Conservation (phyloP, 2,329 filamentous ascomycete species). For the Aureobasidium sp. region DNA sequence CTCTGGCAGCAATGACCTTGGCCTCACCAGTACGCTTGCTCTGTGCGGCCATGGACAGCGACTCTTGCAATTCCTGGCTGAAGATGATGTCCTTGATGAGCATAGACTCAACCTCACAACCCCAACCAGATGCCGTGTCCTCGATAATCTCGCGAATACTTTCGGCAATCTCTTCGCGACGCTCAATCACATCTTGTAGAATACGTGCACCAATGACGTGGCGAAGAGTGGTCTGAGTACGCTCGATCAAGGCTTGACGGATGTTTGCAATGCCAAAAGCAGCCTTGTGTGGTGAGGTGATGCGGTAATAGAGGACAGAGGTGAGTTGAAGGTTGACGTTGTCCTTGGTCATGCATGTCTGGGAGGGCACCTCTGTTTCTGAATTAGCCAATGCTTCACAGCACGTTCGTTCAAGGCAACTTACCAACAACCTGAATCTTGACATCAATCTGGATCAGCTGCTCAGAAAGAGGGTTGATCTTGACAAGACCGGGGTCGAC, state of each 20-base stretch:
- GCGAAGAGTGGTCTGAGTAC: slow-evolving; percentile 93
- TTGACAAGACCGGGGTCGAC: slow-evolving; percentile 96
- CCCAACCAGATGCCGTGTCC: slow-evolving; percentile 88
- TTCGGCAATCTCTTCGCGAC: slow-evolving; percentile 91
- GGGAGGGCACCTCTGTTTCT: slow-evolving; percentile 71
- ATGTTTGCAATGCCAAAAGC: slow-evolving; percentile 95
- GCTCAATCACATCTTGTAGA: slow-evolving; percentile 96
- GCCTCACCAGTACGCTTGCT: slow-evolving; percentile 97
- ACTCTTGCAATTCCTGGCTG: slow-evolving; percentile 89
- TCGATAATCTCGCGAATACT: slow-evolving; percentile 97
- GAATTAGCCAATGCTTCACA: not conserved
- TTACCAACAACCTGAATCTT: slow-evolving; percentile 90
- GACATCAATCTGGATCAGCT: slow-evolving; percentile 86
- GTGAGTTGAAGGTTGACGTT: slow-evolving; percentile 92
- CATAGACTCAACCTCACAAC: slow-evolving; percentile 95
- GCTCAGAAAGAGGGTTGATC: slow-evolving; percentile 92
- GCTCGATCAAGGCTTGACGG: slow-evolving; percentile 91
- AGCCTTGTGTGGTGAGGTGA: slow-evolving; percentile 89
- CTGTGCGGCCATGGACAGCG: slow-evolving; percentile 95
- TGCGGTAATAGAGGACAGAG: slow-evolving; percentile 98
- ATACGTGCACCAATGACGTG: slow-evolving; percentile 95
- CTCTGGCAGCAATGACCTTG: slow-evolving; percentile 95
- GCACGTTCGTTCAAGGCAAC: slow-evolving; percentile 21
- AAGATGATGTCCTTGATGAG: slow-evolving; percentile 99
- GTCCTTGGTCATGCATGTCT: slow-evolving; percentile 99